A percentile compares a stretch with the other conserved stretches of the same genome.
Evolutionary conservation across 2,329 filamentous ascomycete species (phyloP).

Genomic region (Botryosphaeria dothidea): DNA sequence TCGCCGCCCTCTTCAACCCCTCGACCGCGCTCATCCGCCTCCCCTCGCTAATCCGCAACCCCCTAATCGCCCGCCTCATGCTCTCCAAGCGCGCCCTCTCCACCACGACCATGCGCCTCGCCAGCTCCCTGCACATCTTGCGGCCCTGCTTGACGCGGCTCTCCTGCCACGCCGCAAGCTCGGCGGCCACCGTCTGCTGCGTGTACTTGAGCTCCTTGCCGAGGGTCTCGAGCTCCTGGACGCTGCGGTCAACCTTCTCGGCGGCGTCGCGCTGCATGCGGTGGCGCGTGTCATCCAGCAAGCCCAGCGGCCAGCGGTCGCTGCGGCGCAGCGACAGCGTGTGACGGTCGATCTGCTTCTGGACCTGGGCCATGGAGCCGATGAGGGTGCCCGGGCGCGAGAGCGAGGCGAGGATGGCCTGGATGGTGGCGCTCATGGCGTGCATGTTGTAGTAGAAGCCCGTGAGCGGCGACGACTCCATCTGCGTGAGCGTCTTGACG

Average conservation of each 20-base stretch:
- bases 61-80: slow-evolving; percentile 76
- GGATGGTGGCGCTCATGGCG: slow-evolving; percentile 80
- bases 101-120: slow-evolving; percentile 73
- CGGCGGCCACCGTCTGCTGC: slow-evolving; percentile 87
- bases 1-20: neutral
- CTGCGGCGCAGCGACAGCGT: slow-evolving; percentile 72
- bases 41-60: slow-evolving; percentile 32
- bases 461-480: slow-evolving; percentile 71
- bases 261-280: slow-evolving; percentile 82
- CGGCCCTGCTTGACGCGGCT: slow-evolving; percentile 77
- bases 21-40: neutral
- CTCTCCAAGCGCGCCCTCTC: slow-evolving; percentile 79
- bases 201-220: slow-evolving; percentile 84
- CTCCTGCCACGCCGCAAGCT: slow-evolving; percentile 93
- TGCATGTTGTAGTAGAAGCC: slow-evolving; percentile 75
- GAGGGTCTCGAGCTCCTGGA: slow-evolving; percentile 71
- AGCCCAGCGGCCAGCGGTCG: slow-evolving; percentile 75
- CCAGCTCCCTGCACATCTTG: slow-evolving; percentile 74
- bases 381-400: slow-evolving; percentile 79
- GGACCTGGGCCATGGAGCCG: slow-evolving; percentile 69
- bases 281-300: slow-evolving; percentile 85
- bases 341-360: slow-evolving; percentile 76
- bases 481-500: slow-evolving; percentile 63
- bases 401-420: slow-evolving; percentile 77
- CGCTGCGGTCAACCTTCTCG: slow-evolving; percentile 71